Base-by-base conservation (phyloP, 805 yeast genomes). In the Schwanniomyces polymorphus region DNA sequence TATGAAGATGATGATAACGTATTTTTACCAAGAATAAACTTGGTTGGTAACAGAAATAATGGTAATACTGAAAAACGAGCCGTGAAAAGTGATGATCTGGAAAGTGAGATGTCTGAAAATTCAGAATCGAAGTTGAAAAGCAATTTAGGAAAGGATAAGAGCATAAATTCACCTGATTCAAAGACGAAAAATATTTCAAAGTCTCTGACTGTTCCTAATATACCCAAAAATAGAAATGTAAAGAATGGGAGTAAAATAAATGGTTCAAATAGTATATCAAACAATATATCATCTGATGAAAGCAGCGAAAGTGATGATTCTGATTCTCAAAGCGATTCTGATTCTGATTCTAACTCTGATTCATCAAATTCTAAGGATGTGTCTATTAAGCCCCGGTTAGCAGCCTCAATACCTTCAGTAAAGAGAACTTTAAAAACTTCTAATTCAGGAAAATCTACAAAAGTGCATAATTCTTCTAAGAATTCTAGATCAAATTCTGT, bases 291-390 rank as follows among this genome's bases (percentile, higher is more conserved):
- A 16, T 31, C 35, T 2, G 35, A 31, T 31, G 35, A 31, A 16
- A 31, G 14, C 7, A 31, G 35, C 17, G 35, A 16, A 16, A 31
- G 35, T 12, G 21, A 31, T 31, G 18, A 14, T 5, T 35, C 25
- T 14, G 27, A 23, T 4, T 34, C 38, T 12, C 8, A 12, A 4
- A 16, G 16, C 4, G 38, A 34, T n/a, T 38, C 41, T n/a, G 31
- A 38, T 26, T 45, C 46, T 17, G 44, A 42, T 27, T 47, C 49
- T n/a, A 48, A 42, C 31, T 50, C 57, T 14, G 53, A 51, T 26
- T 46, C 52, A 12, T 45, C 42, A n/a, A 42, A 40, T 17, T 46
- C 35, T 3, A 18, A 27, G 21, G 37, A 38, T 23, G 51, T 42
- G 29, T 41, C 21, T 16, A 48, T 42, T 14, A 41, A 45, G 7